These are phyloP conservation scores for Onygena corvina DNA, from an alignment of 2,329 filamentous ascomycete species.

Conservation along the genomic window DNA sequence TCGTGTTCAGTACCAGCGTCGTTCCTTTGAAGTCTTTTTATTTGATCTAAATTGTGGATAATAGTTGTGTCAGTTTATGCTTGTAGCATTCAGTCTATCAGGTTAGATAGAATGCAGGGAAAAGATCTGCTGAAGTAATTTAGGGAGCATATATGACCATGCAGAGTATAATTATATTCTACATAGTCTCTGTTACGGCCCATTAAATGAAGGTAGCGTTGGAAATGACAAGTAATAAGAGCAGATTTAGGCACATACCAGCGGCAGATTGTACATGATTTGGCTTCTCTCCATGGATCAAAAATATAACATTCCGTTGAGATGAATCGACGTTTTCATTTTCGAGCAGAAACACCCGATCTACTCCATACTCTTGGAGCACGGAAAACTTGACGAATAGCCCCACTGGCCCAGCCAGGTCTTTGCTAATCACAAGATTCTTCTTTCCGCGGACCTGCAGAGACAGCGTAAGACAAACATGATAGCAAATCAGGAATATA, in stretches of 20 bases:
- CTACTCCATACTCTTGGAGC: slow-evolving; percentile 91
- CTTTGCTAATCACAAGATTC: slow-evolving; percentile 87
- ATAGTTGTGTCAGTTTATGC: slow-evolving; percentile 44
- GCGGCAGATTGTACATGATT: slow-evolving; percentile 75
- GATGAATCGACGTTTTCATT: slow-evolving; percentile 90
- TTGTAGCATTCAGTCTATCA: slow-evolving; percentile 36
- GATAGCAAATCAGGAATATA: neutral
- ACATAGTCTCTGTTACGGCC: slow-evolving; percentile 40
- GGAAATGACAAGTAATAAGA: slow-evolving; percentile 17
- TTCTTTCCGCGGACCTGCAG: slow-evolving; percentile 91
- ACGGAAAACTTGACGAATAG: slow-evolving; percentile 91
- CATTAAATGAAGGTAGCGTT: slow-evolving; percentile 10
- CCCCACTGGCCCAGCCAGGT: slow-evolving; percentile 77
- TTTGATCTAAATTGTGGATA: slow-evolving; percentile 55
- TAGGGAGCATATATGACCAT: slow-evolving; percentile 48
- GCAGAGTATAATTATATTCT: slow-evolving; percentile 43
- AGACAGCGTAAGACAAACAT: slow-evolving; percentile 7
- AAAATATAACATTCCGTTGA: slow-evolving; percentile 89
- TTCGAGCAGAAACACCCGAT: slow-evolving; percentile 93
- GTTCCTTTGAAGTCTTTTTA: slow-evolving; percentile 77
- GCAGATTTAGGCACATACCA: slow-evolving; percentile 48
- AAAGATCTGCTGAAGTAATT: slow-evolving; percentile 22
- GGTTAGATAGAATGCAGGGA: neutral
- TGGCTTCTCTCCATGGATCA: slow-evolving; percentile 79
- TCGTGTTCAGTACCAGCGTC: slow-evolving; percentile 76